A percentile compares a stretch with the other conserved stretches of the same genome.
phyloP scores from a whole-genome alignment of 345 rosid species.

The Eucalyptus erythrocorys region DNA sequence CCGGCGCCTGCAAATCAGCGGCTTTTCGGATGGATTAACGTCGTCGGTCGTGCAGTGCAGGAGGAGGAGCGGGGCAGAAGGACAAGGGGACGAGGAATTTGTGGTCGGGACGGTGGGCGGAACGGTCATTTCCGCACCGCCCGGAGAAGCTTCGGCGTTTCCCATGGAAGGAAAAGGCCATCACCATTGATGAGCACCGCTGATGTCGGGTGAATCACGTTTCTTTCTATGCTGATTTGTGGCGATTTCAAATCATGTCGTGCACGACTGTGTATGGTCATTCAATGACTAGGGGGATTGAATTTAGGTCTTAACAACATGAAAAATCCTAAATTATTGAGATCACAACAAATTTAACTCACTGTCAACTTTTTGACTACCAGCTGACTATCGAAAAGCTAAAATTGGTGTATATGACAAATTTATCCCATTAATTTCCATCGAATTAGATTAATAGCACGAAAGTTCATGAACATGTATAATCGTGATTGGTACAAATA shows the following conservation, averaged over 20 bases:
- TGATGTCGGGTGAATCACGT: neutral
- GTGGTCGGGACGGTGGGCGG: neutral
- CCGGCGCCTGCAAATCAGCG: neutral
- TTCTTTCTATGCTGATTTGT: neutral
- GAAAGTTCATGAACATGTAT: fast-evolving
- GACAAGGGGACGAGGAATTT: neutral
- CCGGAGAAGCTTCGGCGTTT: neutral
- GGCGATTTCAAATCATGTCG: neutral
- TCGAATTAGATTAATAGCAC: too few species aligned
- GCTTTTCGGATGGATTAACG: neutral
- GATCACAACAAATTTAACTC: too few species aligned
- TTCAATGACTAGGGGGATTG: too few species aligned
- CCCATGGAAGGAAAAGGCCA: neutral
- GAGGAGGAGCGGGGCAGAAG: neutral
- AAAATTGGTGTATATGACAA: fast-evolving
- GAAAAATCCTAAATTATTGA: too few species aligned
- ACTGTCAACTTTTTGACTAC: too few species aligned
- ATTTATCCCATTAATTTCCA: fast-evolving
- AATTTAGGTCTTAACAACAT: too few species aligned
- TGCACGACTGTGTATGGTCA: neutral
- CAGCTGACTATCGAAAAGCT: too few species aligned
- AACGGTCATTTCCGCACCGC: neutral
- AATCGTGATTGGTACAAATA: too few species aligned
- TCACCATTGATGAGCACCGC: neutral
- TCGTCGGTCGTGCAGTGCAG: neutral